Evolutionary conservation across 805 yeast genomes (phyloP).

Genomic region (Candida bentonensis): DNA sequence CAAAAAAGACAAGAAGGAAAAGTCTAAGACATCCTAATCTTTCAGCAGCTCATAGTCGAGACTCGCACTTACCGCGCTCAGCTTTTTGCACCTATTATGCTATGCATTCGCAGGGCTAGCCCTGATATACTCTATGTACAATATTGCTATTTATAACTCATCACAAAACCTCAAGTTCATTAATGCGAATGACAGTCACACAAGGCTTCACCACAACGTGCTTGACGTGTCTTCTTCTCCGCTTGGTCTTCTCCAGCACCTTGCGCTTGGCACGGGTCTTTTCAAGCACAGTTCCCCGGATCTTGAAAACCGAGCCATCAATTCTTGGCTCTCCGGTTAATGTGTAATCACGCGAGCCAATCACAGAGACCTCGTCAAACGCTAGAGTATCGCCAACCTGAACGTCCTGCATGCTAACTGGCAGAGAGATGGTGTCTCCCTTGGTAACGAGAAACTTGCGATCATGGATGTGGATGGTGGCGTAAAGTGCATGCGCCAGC

Average conservation of each 20-base stretch:
- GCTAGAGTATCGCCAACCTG: conserved; percentile 71
- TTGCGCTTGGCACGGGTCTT: conserved; percentile 61
- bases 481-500: conserved; percentile 58
- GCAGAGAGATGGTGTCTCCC: conserved; percentile 75
- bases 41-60: too few species aligned
- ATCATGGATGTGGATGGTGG: conserved; percentile 66
- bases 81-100: too few species aligned
- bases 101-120: too few species aligned
- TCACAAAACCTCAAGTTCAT: conserved; percentile 43
- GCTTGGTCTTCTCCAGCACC: conserved; percentile 57
- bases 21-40: neutral
- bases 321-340: conserved; percentile 38
- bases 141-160: neutral
- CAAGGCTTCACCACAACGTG: conserved; percentile 54
- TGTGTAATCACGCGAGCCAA: conserved; percentile 79
- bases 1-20: conserved; percentile 4
- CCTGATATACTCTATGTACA: too few species aligned
- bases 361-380: conserved; percentile 59
- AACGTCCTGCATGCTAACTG: conserved; percentile 62
- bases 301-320: conserved; percentile 37
- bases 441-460: conserved; percentile 79
- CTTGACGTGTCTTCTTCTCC: conserved; percentile 65
- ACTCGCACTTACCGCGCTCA: too few species aligned
- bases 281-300: conserved; percentile 74
- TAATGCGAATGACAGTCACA: conserved; percentile 64